phyloP scores from a whole-genome alignment of 257 asterid species.

The Marsdenia floribunda region DNA sequence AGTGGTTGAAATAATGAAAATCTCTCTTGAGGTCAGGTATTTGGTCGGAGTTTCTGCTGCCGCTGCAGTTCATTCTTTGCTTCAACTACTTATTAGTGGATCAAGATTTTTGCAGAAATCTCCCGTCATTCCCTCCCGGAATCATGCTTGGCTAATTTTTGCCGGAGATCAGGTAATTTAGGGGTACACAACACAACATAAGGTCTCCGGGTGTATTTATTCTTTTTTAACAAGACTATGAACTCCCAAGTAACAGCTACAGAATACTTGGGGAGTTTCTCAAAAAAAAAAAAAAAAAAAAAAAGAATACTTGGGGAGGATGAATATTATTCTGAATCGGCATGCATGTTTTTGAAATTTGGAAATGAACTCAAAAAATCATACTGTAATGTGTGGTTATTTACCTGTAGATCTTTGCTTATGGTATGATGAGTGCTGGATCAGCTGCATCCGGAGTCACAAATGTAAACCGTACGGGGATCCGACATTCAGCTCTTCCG shows the following conservation, averaged over 20 bases:
- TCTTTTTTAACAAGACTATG: too few species aligned
- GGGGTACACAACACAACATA: neutral
- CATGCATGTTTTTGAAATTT: too few species aligned
- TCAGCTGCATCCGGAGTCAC: constrained; percentile 88
- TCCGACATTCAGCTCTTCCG: constrained; percentile 66
- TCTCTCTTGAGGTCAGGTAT: constrained; percentile 41
- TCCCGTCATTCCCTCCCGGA: constrained; percentile 43
- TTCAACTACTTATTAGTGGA: constrained; percentile 52
- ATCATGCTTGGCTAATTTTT: constrained; percentile 73
- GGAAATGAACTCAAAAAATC: too few species aligned
- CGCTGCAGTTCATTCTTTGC: constrained; percentile 59
- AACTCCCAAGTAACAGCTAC: too few species aligned
- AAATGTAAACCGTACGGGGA: constrained; percentile 73
- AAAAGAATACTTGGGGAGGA: too few species aligned
- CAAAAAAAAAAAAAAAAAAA: too few species aligned
- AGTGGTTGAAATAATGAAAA: constrained; percentile 31
- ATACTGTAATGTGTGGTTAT: neutral
- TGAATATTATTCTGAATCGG: too few species aligned
- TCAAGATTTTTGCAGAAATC: constrained; percentile 42
- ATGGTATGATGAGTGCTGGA: constrained; percentile 80
- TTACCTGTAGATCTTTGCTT: constrained; percentile 51
- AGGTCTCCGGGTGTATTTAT: neutral
- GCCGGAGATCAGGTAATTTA: constrained; percentile 72
- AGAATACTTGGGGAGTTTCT: too few species aligned
- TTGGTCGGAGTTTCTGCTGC: constrained; percentile 78